Base-by-base conservation (phyloP, 2,329 filamentous ascomycete genomes). In the Chlorencoelia australis region DNA sequence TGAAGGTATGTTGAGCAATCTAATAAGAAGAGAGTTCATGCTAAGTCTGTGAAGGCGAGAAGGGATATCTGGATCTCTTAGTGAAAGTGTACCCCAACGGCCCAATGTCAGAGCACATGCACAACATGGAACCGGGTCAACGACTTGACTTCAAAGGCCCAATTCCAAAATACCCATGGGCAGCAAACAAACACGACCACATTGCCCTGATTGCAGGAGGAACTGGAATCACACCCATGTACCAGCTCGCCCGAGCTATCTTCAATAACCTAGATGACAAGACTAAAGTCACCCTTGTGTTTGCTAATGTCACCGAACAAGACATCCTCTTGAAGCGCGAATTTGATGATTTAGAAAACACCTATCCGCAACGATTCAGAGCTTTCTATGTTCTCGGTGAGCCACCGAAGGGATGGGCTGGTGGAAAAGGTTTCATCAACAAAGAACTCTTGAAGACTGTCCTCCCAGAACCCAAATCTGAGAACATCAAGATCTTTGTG, bases 141-240 rank as follows among this genome's bases (percentile, higher is more conserved):
- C 70, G 71, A 11, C 77, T 98, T 37, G 80, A 89, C 44, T 78
- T 98, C 68, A 96, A 98, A 73, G 91, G 91, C 13, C 91, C 91
- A 2, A 76, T 98, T 25, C 84, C 86, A 54, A 98, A 98, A 66
- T 96, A 95, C 64, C 64, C 75, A 20, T 96, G 88, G 88, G 58
- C 75, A 35, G 57, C 79, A 50, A 96, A 96, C 74, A 95, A 94
- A 75, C 88, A 95, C 68, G 68, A 84, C 43, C 87, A 96, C 68
- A 76, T 93, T 52, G 80, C 75, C 25, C 69, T 89, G 48, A 74
- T 98, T 45, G 86, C 89, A n/a, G 91, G 91, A 53, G 91, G 91
- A 47, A 95, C 91, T 6, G 91, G 91, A 43, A 94, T 98, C 61
- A 91, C 91, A 8, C 91, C 91, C 50, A 95, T 96, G 89, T 96